Evolutionary conservation across 2,329 filamentous ascomycete genomes (phyloP), one percentile per base, ranked within the genome.

Genomic region (Xylaria sp.): DNA sequence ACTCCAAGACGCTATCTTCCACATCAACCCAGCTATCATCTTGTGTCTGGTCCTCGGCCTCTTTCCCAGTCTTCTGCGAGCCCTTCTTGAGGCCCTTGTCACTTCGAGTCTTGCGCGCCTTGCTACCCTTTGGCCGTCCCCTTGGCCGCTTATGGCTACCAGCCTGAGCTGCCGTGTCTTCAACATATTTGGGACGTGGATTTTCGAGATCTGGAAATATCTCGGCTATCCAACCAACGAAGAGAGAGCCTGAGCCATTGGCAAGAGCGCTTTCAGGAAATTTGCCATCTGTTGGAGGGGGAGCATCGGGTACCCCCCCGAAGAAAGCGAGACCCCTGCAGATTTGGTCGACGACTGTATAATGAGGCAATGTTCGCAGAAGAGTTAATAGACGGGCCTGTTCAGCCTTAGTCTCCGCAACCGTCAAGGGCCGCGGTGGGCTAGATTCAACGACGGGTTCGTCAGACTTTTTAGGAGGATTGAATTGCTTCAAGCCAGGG

Each of bases 261-360:
- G 82, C 82, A 55, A 84, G 82, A 10, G 82, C 84, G 71, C 88
- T 90, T 29, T 82, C 80, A 1, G 88, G 88, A 61, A 90, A 90
- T 1, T 78, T 79, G 18, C 81, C 83, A 70, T 85, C 81, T 32
- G 82, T 77, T 0, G 84, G 82, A n/a, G 85, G 83, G 8, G 85
- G 85, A 4, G 84, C 85, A 32, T 84, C 85, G 44, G 87, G 86
- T 54, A 87, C 83, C 29, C 88, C 87, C 8, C 89, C 88, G 77
- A 90, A 91, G 72, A 88, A 90, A n/a, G 86, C 84, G 63, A 91
- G 75, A 1, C 87, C 88, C 72, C 86, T 90, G 75, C 87, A 90
- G 40, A 91, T 80, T 73, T 89, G 88, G 68, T 90, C 87, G 23
- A 90, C 88, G 0, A 91, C 86, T 2, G 83, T 80, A 9, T 83